Evolutionary conservation across 768 basidiomycete species (phyloP).

Genomic region (Leccinum imitatum): DNA sequence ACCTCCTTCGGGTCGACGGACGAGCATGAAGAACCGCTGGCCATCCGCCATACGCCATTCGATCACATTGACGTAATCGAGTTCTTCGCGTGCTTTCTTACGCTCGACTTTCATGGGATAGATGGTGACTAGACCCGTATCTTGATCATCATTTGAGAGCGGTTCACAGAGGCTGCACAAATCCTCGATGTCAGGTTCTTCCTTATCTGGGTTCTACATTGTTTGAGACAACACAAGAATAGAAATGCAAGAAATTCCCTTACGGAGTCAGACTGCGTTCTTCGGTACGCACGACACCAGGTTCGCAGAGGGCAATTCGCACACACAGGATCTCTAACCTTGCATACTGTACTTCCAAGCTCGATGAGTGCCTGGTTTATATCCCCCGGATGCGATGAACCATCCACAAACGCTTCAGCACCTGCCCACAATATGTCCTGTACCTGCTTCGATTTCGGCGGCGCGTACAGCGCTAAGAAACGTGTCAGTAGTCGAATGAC

Average conservation of each 20-base stretch:
- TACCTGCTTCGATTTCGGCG: constrained; percentile 75
- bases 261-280: constrained; percentile 15
- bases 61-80: constrained; percentile 82
- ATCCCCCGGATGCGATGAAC: constrained; percentile 63
- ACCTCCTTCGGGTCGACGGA: constrained; percentile 85
- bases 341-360: constrained; percentile 91
- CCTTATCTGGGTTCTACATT: constrained; percentile 1
- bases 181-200: constrained; percentile 71
- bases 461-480: constrained; percentile 77
- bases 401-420: constrained; percentile 67
- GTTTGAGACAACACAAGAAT: background rate
- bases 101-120: constrained; percentile 86
- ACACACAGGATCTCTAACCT: constrained; percentile 78
- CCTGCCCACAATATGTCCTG: constrained; percentile 82
- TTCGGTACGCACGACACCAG: constrained; percentile 66
- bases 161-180: constrained; percentile 68
- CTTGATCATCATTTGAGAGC: constrained; percentile 33
- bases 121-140: constrained; percentile 49
- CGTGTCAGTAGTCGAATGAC: constrained; percentile 84
- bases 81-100: constrained; percentile 82
- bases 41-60: constrained; percentile 59
- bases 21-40: constrained; percentile 68
- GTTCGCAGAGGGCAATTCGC: constrained; percentile 64
- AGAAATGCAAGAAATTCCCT: background rate
- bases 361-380: constrained; percentile 94